A percentile compares a stretch with the other conserved stretches of the same genome.
Evolutionary conservation across 108 stramenopile genomes (phyloP).

Genomic region (Craspedostauros australis): DNA sequence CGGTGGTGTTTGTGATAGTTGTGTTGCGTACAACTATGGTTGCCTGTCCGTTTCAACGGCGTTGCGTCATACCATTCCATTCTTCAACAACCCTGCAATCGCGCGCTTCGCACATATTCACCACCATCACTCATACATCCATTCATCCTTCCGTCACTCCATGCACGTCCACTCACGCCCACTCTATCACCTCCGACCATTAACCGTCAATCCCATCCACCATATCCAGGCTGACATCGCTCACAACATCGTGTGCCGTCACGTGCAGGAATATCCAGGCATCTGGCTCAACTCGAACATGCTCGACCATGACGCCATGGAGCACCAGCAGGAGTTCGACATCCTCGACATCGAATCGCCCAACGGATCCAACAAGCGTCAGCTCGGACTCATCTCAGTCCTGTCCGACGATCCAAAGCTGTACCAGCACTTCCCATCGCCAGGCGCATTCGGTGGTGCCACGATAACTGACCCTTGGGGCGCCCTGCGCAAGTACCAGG

Average conservation of each 20-base stretch:
- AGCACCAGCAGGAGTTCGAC: constrained; percentile 29
- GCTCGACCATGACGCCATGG: constrained; percentile 41
- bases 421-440: constrained; percentile 36
- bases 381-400: constrained; percentile 29
- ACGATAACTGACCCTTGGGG: constrained; percentile 39
- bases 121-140: too few relatives aligned
- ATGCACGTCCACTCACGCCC: not conserved
- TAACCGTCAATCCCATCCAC: not conserved
- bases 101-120: too few relatives aligned
- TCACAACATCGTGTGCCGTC: constrained; percentile 26
- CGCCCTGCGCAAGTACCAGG: constrained; percentile 20
- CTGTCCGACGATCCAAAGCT: constrained; percentile 36
- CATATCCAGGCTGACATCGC: constrained; percentile 27
- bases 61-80: too few relatives aligned
- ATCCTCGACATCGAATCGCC: constrained; percentile 23
- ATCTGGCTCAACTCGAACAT: constrained; percentile 45
- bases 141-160: not conserved
- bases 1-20: too few relatives aligned
- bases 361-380: constrained; percentile 28
- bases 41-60: too few relatives aligned
- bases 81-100: too few relatives aligned
- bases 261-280: constrained; percentile 29
- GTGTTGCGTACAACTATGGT: too few relatives aligned
- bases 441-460: constrained; percentile 39
- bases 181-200: not conserved